A percentile compares a stretch with the other conserved stretches of the same genome.
Evolutionary conservation across 2,329 filamentous ascomycete genomes (phyloP).

Genomic region (Intubia oerlemansii): DNA sequence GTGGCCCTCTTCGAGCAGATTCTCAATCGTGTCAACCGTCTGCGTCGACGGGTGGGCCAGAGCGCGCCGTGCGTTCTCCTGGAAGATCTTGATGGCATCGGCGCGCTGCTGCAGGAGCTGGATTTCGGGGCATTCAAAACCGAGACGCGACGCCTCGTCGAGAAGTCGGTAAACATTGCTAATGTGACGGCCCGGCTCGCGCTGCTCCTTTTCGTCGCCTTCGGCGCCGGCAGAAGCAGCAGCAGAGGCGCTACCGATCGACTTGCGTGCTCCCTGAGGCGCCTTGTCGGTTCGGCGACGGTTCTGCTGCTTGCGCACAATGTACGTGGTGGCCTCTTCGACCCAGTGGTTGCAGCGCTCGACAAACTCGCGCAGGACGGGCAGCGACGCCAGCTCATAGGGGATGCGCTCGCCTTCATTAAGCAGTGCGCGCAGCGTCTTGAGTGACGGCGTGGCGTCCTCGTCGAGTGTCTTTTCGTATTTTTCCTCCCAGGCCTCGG

Average conservation of each 20-base stretch:
- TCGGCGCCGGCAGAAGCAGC: too few species aligned
- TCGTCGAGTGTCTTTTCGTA: constrained; percentile 69
- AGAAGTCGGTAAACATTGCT: constrained; percentile 76
- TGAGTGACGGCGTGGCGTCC: constrained; percentile 66
- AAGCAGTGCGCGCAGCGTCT: constrained; percentile 62
- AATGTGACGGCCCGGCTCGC: constrained; percentile 63
- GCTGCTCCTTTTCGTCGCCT: constrained; percentile 53
- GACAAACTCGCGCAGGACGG: constrained; percentile 71
- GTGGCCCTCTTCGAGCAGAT: constrained; percentile 74
- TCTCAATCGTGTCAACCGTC: constrained; percentile 58
- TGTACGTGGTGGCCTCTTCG: constrained; percentile 90
- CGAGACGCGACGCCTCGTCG: constrained; percentile 62
- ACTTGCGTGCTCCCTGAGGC: constrained; percentile 57
- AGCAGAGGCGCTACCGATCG: constrained; percentile 29
- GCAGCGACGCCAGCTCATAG: constrained; percentile 65
- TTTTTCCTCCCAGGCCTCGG: constrained; percentile 80
- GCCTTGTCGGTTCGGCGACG: constrained; percentile 84
- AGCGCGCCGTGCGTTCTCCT: constrained; percentile 48
- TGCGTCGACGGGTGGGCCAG: constrained; percentile 45
- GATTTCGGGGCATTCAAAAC: constrained; percentile 88
- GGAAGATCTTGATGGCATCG: constrained; percentile 67
- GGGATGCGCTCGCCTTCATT: constrained; percentile 93
- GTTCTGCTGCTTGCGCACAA: constrained; percentile 91
- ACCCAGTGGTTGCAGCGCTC: constrained; percentile 96
- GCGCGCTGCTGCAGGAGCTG: constrained; percentile 66